phyloP scores from a whole-genome alignment of 768 basidiomycete species.

The Lentinula edodes region DNA sequence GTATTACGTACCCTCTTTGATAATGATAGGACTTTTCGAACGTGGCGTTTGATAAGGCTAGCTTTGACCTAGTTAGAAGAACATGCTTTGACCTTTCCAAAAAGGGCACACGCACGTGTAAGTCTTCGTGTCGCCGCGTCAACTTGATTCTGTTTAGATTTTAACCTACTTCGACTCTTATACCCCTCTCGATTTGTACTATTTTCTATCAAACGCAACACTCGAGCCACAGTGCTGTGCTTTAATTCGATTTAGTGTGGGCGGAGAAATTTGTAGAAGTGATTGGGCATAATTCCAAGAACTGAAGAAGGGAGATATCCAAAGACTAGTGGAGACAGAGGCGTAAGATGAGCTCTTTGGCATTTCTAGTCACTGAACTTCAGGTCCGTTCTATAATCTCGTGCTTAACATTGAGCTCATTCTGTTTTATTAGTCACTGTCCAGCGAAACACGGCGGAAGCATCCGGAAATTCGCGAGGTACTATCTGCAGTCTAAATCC shows the following conservation, averaged over 20 bases:
- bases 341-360: slow-evolving; percentile 58
- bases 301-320: background rate
- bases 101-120: too few relatives aligned
- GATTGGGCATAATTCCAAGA: background rate
- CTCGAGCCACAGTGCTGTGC: background rate
- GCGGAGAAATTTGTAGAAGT: background rate
- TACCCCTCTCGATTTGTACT: too few relatives aligned
- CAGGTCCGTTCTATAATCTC: slow-evolving; percentile 36
- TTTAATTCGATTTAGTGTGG: background rate
- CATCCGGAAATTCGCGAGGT: slow-evolving; percentile 95
- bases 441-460: slow-evolving; percentile 83
- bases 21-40: background rate
- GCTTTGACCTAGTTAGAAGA: too few relatives aligned
- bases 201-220: too few relatives aligned
- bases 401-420: slow-evolving; percentile 11
- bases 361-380: slow-evolving; percentile 69
- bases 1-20: background rate
- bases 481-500: slow-evolving; percentile 11
- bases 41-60: background rate
- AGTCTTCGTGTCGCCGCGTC: too few relatives aligned
- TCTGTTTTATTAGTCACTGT: slow-evolving; percentile 52
- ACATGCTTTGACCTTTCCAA: too few relatives aligned
- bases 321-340: background rate
- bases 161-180: too few relatives aligned
- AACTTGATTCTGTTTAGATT: too few relatives aligned